Evolutionary conservation across 257 asterid genomes (phyloP), one percentile per base, ranked within the genome.

Genomic region (Nicotiana undulata): DNA sequence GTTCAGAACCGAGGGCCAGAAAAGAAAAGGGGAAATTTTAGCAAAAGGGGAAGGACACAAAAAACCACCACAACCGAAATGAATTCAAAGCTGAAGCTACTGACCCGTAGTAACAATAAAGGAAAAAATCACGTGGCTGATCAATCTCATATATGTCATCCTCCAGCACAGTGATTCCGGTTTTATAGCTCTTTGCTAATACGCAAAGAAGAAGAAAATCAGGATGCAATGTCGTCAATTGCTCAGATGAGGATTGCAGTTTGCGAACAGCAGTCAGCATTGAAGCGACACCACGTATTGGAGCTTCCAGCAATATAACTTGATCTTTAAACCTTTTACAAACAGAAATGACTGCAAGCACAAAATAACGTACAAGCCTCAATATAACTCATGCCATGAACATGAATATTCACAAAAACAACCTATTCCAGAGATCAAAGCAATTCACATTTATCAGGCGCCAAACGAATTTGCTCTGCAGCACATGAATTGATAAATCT

Each of bases 51-150:
- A 68, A 70, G 77, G 20, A 18, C 7, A 44, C 2, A 44, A 13
- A 1, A 49, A 26, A 16, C 40, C 78, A 72, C 40, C 40, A 49
- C 26, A 26, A 49, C 24, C 26, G 15, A 72, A 72, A 72, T 24
- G 26, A 46, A 20, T 26, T 72, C 78, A 49, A 49, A 72, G 61
- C 61, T 15, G 78, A 67, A 64, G 49, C 78, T 83, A 76, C 96
- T 84, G 63, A 93, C 99, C 98, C 99, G 74, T 93, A 95, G 82
- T 93, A 95, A 86, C 97, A 92, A 74, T 93, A 95, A 22, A 95
- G 93, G 72, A 88, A 92, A 81, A 93, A 92, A 74, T 95, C 99
- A 76, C 93, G 93, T 24, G 98, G 98, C 82, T 92, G 97, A 83
- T 93, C 97, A 77, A 89, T 91, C 87, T 95, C 98, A 89, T 84